Conservation (phyloP, 768 basidiomycete genomes). For the Lactarius vividus region DNA sequence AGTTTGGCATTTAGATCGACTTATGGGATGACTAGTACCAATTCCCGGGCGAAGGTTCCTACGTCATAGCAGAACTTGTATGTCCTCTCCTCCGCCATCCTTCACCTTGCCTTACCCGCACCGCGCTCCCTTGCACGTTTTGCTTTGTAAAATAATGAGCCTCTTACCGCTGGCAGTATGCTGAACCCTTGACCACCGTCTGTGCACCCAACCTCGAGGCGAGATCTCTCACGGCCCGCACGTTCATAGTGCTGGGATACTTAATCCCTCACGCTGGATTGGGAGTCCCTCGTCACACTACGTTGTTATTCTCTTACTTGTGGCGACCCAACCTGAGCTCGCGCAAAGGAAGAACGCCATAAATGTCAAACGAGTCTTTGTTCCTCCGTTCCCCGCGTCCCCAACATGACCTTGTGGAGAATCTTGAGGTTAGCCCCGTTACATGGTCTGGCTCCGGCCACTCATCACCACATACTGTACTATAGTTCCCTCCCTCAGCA, state of each 20-base stretch:
- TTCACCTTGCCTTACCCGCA: too few species aligned
- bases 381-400: neutral
- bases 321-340: neutral
- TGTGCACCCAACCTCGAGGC: slow-evolving; percentile 13
- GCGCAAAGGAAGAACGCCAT: neutral
- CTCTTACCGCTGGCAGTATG: slow-evolving; percentile 13
- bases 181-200: slow-evolving; percentile 19
- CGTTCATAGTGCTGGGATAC: neutral
- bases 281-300: slow-evolving; percentile 18
- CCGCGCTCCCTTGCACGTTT: slow-evolving; percentile 12
- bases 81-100: slow-evolving; percentile 2
- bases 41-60: slow-evolving; percentile 9
- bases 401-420: neutral
- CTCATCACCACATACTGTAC: neutral
- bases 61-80: slow-evolving; percentile 2
- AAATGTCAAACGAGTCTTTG: neutral
- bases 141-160: slow-evolving; percentile 7
- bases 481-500: neutral
- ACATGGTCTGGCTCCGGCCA: neutral
- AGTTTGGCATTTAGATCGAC: slow-evolving; percentile 13
- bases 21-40: slow-evolving; percentile 1
- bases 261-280: slow-evolving; percentile 14
- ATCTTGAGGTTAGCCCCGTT: neutral
- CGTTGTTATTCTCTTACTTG: slow-evolving; percentile 17
- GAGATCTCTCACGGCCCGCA: slow-evolving; percentile 6